Base-by-base conservation (phyloP, 495 filamentous ascomycete genomes). In the Collariella sp. region DNA sequence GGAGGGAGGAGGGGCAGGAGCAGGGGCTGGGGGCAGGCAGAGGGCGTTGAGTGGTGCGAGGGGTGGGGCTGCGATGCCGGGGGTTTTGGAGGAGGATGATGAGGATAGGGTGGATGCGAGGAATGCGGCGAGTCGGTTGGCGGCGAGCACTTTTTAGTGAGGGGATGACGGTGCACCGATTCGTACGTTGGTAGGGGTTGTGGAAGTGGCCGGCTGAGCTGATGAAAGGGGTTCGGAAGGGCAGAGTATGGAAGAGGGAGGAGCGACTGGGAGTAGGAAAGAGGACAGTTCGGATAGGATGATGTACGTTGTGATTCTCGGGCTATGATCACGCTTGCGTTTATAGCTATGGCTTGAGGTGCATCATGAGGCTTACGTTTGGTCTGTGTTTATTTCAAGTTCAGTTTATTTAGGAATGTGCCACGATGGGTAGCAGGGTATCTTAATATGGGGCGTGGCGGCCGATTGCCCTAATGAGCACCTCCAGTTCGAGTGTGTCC, bases 61-160 rank as follows among this genome's bases (percentile, higher is more conserved):
- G 60, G 77, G 82, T 22, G 66, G 69, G 11, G 4, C 26, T 9
- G 26, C 5, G 5, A 72, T 83, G 54, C 72, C 76, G 46, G 81
- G 82, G 12, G 72, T 86, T 33, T 76, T 82, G 40, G 90, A 91
- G 67, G 91, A 96, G 61, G 88, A 89, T 53, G 93, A 98, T 66
- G 88, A 91, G 57, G 94, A 97, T 67, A 78, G 90, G 54, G 83
- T 97, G 47, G 93, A 99, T 76, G 93, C 93, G 18, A 81, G 85
- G 67, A 96, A 96, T 72, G 93, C 93, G 29, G 93, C 93, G 22
- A 94, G 86, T 68, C 82, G 93, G 62, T 75, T 99, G 71, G 93
- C 93, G 29, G 85, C 88, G 45, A 95, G 89, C 72, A 95, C 91
- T 16, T 98, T 96, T 69, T 96, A 65, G 35, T 24, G n/a, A 12